A percentile compares a stretch with the other conserved stretches of the same genome.
phyloP scores from a whole-genome alignment of 768 basidiomycete species.

The Butyriboletus loyo region DNA sequence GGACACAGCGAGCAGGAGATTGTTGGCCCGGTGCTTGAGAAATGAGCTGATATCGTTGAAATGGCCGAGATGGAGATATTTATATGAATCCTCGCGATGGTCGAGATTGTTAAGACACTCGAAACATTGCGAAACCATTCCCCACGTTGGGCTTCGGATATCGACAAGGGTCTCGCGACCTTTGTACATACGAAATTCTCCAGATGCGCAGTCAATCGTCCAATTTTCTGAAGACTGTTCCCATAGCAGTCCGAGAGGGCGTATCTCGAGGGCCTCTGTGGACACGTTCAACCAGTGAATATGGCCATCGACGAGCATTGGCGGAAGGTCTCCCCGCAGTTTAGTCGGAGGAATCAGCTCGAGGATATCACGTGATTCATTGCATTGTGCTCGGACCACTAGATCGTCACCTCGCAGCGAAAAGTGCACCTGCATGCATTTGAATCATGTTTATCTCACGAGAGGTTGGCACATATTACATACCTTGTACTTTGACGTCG shows the following conservation, averaged over 20 bases:
- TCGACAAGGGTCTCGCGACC: constrained; percentile 15
- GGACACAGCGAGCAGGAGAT: constrained; percentile 13
- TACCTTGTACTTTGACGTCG: background rate
- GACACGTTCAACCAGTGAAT: constrained; percentile 27
- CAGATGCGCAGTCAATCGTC: constrained; percentile 7
- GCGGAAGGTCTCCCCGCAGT: constrained; percentile 20
- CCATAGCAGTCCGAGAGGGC: constrained; percentile 18
- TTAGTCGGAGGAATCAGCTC: constrained; percentile 17
- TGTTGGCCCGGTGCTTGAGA: no score
- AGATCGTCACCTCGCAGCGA: background rate
- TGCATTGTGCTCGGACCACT: constrained; percentile 4
- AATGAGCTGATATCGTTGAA: no score
- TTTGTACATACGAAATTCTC: background rate
- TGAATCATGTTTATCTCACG: background rate
- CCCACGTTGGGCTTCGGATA: constrained; percentile 17
- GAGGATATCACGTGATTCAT: background rate
- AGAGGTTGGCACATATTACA: no score
- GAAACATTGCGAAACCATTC: constrained; percentile 13
- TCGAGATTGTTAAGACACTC: no score
- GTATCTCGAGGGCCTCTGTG: constrained; percentile 19
- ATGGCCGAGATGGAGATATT: no score
- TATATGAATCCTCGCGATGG: no score
- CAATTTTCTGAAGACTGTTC: constrained; percentile 17
- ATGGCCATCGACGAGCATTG: background rate
- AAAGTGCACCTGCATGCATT: constrained; percentile 16